Evolutionary conservation across 768 basidiomycete species (phyloP).

Genomic region (Pilatotrama ljubarskyi): DNA sequence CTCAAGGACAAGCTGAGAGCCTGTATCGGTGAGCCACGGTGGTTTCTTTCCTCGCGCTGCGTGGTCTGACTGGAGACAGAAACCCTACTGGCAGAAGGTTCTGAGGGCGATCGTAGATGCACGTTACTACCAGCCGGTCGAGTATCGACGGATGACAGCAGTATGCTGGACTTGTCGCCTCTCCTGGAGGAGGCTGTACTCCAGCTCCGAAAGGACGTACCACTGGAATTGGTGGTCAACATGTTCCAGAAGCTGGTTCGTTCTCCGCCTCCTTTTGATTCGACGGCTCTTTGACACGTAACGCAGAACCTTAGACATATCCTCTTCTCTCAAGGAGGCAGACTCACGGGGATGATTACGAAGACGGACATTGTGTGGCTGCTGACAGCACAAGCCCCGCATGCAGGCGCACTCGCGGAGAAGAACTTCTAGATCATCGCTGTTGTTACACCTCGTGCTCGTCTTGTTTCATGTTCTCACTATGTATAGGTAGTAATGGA

Average conservation of each 20-base stretch:
- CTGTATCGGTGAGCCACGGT: constrained; percentile 34
- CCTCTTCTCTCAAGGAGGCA: constrained; percentile 61
- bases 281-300: background rate
- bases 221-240: constrained; percentile 67
- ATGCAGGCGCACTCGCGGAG: constrained; percentile 40
- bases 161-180: constrained; percentile 33
- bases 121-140: constrained; percentile 22
- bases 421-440: background rate
- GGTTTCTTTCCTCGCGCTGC: background rate
- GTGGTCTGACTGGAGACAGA: constrained; percentile 20
- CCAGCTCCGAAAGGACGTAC: constrained; percentile 67
- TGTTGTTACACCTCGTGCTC: background rate
- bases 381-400: constrained; percentile 57
- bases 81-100: constrained; percentile 25
- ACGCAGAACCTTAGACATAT: constrained; percentile 66
- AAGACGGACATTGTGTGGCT: constrained; percentile 65
- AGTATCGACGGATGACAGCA: constrained; percentile 4
- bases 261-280: background rate
- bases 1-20: constrained; percentile 53
- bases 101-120: constrained; percentile 19
- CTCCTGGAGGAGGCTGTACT: constrained; percentile 50
- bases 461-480: constrained; percentile 36
- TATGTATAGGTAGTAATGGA: constrained; percentile 83
- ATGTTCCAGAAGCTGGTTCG: constrained; percentile 74
- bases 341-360: constrained; percentile 64